These are phyloP conservation scores for Epichloe baconii DNA, from an alignment of 2,329 filamentous ascomycete genomes.

Conservation along the genomic window DNA sequence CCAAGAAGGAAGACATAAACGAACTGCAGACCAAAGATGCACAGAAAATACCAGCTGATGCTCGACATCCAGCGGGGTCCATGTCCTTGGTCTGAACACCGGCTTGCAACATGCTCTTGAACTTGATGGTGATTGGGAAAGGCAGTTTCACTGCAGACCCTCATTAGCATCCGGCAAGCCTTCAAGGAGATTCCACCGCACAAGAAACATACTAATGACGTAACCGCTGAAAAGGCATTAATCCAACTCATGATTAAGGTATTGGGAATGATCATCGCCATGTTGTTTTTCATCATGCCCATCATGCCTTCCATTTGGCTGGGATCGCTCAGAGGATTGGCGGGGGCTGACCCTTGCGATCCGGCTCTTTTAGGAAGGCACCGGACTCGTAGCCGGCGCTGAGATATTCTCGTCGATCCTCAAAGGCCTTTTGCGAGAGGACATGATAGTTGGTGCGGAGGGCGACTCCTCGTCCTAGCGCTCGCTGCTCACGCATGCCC, in stretches of 20 bases:
- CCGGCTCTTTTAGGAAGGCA: constrained; percentile 78
- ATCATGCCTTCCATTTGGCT: constrained; percentile 99
- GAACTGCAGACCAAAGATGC: constrained; percentile 89
- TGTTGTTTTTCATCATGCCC: constrained; percentile 99
- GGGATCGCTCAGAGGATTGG: constrained; percentile 92
- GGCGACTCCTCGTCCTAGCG: constrained; percentile 70
- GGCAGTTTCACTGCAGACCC: constrained; percentile 70
- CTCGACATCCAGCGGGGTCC: constrained; percentile 96
- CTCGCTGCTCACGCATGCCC: constrained; percentile 74
- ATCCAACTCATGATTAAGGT: constrained; percentile 99
- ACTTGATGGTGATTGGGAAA: constrained; percentile 94
- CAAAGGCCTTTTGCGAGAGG: constrained; percentile 66
- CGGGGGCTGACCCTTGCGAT: constrained; percentile 74
- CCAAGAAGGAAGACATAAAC: constrained; percentile 96
- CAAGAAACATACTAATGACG: constrained; percentile 62
- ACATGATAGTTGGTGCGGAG: constrained; percentile 73
- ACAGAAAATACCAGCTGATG: constrained; percentile 97
- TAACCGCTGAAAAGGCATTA: constrained; percentile 98
- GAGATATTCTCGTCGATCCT: constrained; percentile 66
- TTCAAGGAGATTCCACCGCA: not conserved
- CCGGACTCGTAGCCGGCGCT: constrained; percentile 74
- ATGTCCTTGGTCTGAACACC: constrained; percentile 92
- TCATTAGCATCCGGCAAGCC: constrained; percentile 5
- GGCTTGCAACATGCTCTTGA: constrained; percentile 98
- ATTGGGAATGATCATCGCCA: constrained; percentile 99